These are phyloP conservation scores for Exophiala sideris DNA, from an alignment of 2,329 filamentous ascomycete species.

Conservation along the genomic window DNA sequence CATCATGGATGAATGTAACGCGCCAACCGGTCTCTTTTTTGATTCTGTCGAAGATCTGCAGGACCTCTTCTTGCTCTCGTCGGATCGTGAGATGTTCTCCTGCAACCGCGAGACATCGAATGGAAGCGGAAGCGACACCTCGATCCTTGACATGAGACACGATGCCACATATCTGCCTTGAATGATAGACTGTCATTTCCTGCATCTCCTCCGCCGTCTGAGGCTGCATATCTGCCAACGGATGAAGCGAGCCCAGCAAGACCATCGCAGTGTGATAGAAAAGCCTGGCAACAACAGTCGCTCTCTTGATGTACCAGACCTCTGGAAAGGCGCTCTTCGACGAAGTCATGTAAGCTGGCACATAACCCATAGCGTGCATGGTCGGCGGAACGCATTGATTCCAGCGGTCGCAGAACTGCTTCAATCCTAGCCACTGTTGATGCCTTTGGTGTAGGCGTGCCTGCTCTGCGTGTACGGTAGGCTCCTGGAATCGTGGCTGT, in stretches of 20 bases:
- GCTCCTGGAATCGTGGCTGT: slow-evolving; percentile 59
- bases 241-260: slow-evolving; percentile 75
- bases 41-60: slow-evolving; percentile 73
- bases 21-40: slow-evolving; percentile 75
- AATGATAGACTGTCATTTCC: slow-evolving; percentile 67
- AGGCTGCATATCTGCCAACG: slow-evolving; percentile 53
- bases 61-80: slow-evolving; percentile 75
- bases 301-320: slow-evolving; percentile 82
- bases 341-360: slow-evolving; percentile 64
- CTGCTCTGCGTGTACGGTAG: slow-evolving; percentile 57
- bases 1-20: slow-evolving; percentile 66
- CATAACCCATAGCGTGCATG: slow-evolving; percentile 81
- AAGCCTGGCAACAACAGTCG: slow-evolving; percentile 75
- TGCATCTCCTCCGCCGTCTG: slow-evolving; percentile 65
- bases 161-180: slow-evolving; percentile 84
- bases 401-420: slow-evolving; percentile 79
- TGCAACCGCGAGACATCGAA: slow-evolving; percentile 74
- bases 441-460: slow-evolving; percentile 62
- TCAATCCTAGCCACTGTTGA: slow-evolving; percentile 76
- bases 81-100: slow-evolving; percentile 67
- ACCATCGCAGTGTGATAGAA: slow-evolving; percentile 88
- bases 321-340: slow-evolving; percentile 78
- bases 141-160: slow-evolving; percentile 78
- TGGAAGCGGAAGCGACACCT: slow-evolving; percentile 73
- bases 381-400: slow-evolving; percentile 72